Evolutionary conservation across 192 early-diverging fungal species (phyloP), one percentile per base, ranked within the genome.

Genomic region (Chytriomyces hyalinus): DNA sequence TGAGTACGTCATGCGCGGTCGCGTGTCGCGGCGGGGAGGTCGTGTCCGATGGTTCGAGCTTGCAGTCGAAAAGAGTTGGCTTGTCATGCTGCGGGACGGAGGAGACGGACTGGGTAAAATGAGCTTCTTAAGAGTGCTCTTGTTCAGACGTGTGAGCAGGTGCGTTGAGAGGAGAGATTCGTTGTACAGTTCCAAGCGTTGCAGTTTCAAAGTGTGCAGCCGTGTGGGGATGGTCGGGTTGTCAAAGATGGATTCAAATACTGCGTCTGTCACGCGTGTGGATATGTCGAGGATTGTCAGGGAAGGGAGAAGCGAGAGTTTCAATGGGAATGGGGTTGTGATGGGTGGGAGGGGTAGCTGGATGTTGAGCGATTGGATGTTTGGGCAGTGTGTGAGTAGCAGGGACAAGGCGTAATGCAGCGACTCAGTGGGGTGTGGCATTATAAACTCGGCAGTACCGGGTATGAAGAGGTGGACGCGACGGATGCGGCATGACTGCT

Each of bases 381-480:
- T 78, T 8, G 36, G 61, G 65, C 77, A 78, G 68, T 78, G 77
- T 3, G 77, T 78, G 6, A 78, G 43, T 28, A 78, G 53, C 20
- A 78, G 67, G 17, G 77, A 26, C 4, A 78, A 11, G 13, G 46
- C 77, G 60, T 78, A 78, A 48, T 72, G 77, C 10, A 78, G 53
- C 6, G 68, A 72, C 48, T 78, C 51, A 4, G 13, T 28, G 6
- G 69, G 62, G 44, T 75, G 63, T 26, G 11, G 3, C 13, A 46
- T 17, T 3, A 78, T 49, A 24, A 46, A 47, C 9, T 66, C 9
- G n/a, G 61, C 20, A 22, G 51, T 36, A 2, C 7, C 10, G 8
- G 69, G 57, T 26, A 57, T 71, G n/a, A 71, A 45, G 15, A 71
- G 51, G 36, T 71, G 50, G 15, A 22, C 24, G 20, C 69, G 69